Percentiles rank a stretch among this genome's conserved stretches.
phyloP scores from a whole-genome alignment of 345 rosid species.

The Abelmoschus esculentus region DNA sequence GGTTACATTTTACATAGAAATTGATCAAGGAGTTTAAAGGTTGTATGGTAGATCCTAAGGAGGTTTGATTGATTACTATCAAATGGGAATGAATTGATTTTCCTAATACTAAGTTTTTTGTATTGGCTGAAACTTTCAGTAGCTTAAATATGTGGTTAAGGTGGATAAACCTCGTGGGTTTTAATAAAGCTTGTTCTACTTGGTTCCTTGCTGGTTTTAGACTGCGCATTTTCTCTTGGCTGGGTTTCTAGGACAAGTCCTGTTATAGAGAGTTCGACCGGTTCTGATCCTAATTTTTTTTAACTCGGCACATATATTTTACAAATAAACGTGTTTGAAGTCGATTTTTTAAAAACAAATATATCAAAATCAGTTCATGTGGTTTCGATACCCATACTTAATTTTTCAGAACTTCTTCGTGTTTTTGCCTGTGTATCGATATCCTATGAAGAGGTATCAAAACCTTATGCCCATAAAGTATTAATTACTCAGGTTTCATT shows the following conservation, averaged over 20 bases:
- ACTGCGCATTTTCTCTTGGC: background rate
- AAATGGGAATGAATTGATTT: background rate
- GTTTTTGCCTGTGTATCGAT: no score
- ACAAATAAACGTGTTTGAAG: no score
- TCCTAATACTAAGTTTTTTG: conserved; percentile 15
- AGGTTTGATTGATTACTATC: conserved; percentile 7
- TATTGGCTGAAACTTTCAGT: conserved; percentile 43
- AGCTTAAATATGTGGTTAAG: conserved; percentile 28
- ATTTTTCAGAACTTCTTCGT: no score
- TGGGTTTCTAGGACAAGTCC: background rate
- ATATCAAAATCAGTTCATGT: no score
- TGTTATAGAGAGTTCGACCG: background rate
- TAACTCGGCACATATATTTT: no score
- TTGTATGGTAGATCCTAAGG: conserved; percentile 1
- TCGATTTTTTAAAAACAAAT: no score
- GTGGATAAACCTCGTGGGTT: background rate
- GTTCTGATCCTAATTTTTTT: no score
- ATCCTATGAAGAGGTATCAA: no score
- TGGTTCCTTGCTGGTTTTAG: background rate
- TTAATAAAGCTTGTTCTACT: background rate
- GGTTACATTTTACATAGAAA: conserved; percentile 47
- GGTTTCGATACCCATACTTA: no score
- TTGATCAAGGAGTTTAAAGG: conserved; percentile 45
- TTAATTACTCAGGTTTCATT: no score
- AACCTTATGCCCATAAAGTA: no score